phyloP scores from a whole-genome alignment of 2,329 filamentous ascomycete species.

The Calonectria pauciramosa region DNA sequence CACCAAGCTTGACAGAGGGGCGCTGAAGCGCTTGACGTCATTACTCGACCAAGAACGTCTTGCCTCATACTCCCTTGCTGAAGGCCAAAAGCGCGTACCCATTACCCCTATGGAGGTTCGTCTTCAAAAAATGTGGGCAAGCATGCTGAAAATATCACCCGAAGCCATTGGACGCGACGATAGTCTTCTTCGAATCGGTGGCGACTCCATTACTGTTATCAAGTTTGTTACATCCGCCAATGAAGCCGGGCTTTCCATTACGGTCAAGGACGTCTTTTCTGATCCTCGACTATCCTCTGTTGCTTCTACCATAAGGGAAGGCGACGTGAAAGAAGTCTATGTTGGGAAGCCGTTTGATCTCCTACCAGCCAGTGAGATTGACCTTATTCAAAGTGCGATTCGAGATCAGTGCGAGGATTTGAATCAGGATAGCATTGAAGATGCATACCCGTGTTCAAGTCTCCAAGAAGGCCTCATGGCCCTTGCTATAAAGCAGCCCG shows the following conservation, averaged over 20 bases:
- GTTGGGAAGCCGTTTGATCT: neutral
- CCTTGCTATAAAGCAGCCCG: constrained; percentile 19
- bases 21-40: neutral
- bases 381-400: neutral
- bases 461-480: constrained; percentile 53
- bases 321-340: neutral
- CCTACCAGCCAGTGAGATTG: neutral
- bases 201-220: constrained; percentile 64
- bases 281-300: constrained; percentile 13
- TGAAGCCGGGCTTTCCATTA: constrained; percentile 54
- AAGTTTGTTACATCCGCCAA: constrained; percentile 59
- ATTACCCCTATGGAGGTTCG: constrained; percentile 25
- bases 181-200: constrained; percentile 64
- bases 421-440: neutral
- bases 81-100: constrained; percentile 6
- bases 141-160: constrained; percentile 49
- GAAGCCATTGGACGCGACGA: constrained; percentile 48
- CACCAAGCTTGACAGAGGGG: constrained; percentile 21
- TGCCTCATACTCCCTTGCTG: neutral
- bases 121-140: constrained; percentile 54
- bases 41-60: neutral
- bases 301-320: constrained; percentile 33
- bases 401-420: neutral
- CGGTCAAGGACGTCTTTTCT: constrained; percentile 61
- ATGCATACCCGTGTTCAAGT: constrained; percentile 48